These are phyloP conservation scores for Puccinia polysora DNA, from an alignment of 1,284 basidiomycete species.

Conservation along the genomic window DNA sequence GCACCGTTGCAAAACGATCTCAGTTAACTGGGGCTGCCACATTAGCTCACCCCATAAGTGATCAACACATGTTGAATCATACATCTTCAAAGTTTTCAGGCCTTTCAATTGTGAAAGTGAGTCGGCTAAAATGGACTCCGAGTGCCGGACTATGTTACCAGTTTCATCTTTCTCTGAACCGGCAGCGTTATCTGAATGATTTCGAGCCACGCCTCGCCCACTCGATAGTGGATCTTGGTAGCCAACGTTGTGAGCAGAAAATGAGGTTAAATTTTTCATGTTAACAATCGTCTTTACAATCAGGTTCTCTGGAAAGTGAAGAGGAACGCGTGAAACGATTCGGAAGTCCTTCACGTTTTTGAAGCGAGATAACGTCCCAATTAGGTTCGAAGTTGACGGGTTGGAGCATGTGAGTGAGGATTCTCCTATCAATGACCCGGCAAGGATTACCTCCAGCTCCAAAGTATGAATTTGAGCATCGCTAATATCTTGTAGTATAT, in stretches of 20 bases:
- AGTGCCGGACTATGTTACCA: neutral
- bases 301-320: slow-evolving; percentile 1
- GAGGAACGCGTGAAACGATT: neutral
- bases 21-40: neutral
- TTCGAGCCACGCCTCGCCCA: neutral
- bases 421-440: slow-evolving; percentile 1
- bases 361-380: neutral
- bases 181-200: neutral
- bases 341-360: neutral
- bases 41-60: neutral
- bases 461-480: neutral
- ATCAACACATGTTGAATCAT: slow-evolving; percentile 1
- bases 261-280: neutral
- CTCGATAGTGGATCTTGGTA: no score
- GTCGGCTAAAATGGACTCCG: neutral
- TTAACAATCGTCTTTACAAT: neutral
- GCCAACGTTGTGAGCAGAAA: slow-evolving; percentile 2
- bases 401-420: neutral
- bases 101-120: slow-evolving; percentile 2
- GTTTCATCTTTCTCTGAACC: neutral
- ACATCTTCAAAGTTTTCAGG: slow-evolving; percentile 3
- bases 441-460: neutral
- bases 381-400: neutral
- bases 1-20: neutral
- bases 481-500: neutral